Evolutionary conservation across 495 filamentous ascomycete species (phyloP).

Genomic region (Tuber microsphaerosporum): DNA sequence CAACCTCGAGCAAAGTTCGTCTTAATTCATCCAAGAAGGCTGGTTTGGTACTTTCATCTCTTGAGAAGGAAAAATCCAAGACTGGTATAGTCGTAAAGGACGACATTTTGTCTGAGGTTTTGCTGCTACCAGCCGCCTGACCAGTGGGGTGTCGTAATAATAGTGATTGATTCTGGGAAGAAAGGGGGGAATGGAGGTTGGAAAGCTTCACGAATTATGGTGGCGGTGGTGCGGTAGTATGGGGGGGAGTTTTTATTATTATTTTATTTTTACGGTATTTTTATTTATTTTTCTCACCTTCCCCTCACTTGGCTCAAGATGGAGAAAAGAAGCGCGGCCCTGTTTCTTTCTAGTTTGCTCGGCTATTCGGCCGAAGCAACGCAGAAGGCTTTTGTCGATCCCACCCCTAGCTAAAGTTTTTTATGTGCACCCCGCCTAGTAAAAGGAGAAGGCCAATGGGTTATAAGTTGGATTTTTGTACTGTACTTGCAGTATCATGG

Average conservation of each 20-base stretch:
- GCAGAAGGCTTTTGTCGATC: neutral
- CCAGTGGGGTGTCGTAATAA: neutral
- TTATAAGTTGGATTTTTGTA: neutral
- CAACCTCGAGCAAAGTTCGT: constrained; percentile 77
- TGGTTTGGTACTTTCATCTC: constrained; percentile 61
- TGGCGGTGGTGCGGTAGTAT: constrained; percentile 1
- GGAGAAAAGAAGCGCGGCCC: constrained; percentile 14
- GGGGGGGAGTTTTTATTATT: constrained; percentile 16
- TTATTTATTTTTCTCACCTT: neutral
- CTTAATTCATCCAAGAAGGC: constrained; percentile 65
- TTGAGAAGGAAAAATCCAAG: constrained; percentile 64
- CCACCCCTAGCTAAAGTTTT: neutral
- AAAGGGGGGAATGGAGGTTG: neutral
- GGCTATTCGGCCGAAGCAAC: neutral
- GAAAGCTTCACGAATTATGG: neutral
- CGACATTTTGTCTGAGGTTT: constrained; percentile 20
- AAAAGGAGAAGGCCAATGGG: neutral
- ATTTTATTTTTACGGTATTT: constrained; percentile 7
- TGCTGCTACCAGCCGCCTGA: neutral
- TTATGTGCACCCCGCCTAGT: neutral
- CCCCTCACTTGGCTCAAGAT: constrained; percentile 26
- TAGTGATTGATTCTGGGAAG: constrained; percentile 10
- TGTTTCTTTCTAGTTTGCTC: neutral
- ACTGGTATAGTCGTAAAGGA: constrained; percentile 74
- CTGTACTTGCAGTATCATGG: neutral